Conservation (phyloP, 768 basidiomycete genomes). For the Sistotremastrum suecicum region DNA sequence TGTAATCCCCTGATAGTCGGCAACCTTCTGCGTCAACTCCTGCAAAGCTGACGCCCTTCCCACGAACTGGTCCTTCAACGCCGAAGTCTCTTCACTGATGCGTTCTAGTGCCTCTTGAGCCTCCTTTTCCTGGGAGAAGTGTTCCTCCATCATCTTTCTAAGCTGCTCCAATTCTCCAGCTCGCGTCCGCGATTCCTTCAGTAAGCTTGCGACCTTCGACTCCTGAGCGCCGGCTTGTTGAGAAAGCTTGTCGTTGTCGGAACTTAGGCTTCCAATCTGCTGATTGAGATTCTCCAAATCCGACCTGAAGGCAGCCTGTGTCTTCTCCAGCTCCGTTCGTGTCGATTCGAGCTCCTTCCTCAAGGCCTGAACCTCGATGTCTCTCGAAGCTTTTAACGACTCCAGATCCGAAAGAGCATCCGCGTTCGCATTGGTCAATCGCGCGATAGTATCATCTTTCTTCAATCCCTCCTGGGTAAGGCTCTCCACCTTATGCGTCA, state of each 20-base stretch:
- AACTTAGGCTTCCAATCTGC: too few relatives aligned
- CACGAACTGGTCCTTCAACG: conserved; percentile 10
- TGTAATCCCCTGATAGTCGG: too few relatives aligned
- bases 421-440: conserved; percentile 46
- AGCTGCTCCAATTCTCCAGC: too few relatives aligned
- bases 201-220: too few relatives aligned
- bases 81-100: conserved; percentile 4
- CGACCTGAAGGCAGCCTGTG: conserved; percentile 44
- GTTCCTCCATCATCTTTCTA: background rate
- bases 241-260: background rate
- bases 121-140: conserved; percentile 3
- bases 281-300: conserved; percentile 31
- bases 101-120: background rate
- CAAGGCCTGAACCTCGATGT: conserved; percentile 28
- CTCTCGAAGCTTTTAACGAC: conserved; percentile 27
- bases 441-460: conserved; percentile 42
- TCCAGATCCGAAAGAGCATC: conserved; percentile 40
- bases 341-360: conserved; percentile 39
- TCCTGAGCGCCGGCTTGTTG: too few relatives aligned
- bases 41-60: conserved; percentile 39
- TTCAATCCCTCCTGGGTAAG: conserved; percentile 39
- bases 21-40: conserved; percentile 33
- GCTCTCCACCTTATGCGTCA: conserved; percentile 46
- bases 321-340: conserved; percentile 47
- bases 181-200: too few relatives aligned